Evolutionary conservation across 805 yeast genomes (phyloP).

Genomic region (Wickerhamiella slavikovae): DNA sequence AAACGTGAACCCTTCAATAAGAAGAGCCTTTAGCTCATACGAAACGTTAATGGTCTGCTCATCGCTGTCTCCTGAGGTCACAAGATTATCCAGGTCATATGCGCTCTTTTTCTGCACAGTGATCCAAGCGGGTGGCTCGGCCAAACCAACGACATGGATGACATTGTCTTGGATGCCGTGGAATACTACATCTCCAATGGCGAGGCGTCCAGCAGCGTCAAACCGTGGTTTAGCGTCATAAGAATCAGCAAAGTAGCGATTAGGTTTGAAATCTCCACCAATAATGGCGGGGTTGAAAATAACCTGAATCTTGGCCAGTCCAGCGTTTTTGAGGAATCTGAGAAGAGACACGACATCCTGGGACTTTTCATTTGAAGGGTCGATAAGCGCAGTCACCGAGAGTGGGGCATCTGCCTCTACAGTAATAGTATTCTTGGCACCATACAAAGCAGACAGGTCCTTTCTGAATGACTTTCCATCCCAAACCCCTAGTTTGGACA

Average conservation of each 20-base stretch:
- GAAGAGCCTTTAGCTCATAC: conserved; percentile 31
- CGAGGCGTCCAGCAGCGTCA: conserved; percentile 13
- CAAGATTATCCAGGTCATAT: conserved; percentile 45
- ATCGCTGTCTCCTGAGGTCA: conserved; percentile 20
- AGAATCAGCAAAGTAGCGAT: conserved; percentile 6
- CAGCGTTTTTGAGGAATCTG: conserved; percentile 11
- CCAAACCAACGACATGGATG: conserved; percentile 33
- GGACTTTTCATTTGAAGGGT: conserved; percentile 52
- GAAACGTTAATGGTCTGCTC: conserved; percentile 22
- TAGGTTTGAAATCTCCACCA: conserved; percentile 5
- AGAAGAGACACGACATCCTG: conserved; percentile 37
- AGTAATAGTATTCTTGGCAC: no score
- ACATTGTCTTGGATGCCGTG: conserved; percentile 29
- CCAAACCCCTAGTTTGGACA: no score
- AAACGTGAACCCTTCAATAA: conserved; percentile 53
- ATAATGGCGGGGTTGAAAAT: conserved; percentile 33
- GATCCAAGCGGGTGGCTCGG: conserved; percentile 51
- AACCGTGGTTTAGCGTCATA: conserved; percentile 17
- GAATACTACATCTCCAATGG: conserved; percentile 20
- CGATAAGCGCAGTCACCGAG: conserved; percentile 39
- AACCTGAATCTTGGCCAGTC: conserved; percentile 30
- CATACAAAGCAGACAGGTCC: no score
- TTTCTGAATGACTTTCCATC: no score
- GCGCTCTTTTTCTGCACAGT: conserved; percentile 29
- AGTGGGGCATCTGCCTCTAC: conserved; percentile 22